These are phyloP conservation scores for Scolecobasidium constrictum DNA, from an alignment of 2,329 filamentous ascomycete species.

Conservation along the genomic window DNA sequence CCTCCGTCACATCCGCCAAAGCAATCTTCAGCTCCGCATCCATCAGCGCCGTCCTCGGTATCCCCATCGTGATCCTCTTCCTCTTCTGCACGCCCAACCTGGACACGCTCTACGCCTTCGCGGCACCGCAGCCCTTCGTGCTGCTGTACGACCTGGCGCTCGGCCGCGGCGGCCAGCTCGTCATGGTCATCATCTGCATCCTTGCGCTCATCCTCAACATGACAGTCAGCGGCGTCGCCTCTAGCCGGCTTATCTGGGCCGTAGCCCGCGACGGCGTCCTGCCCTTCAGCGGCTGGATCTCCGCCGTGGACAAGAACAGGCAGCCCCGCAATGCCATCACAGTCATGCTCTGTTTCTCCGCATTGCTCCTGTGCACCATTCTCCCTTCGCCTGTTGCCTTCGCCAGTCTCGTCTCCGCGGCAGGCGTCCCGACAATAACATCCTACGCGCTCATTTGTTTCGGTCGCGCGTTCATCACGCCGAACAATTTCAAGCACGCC, in stretches of 20 bases:
- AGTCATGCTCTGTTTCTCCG: slow-evolving; percentile 44
- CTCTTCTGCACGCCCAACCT: slow-evolving; percentile 47
- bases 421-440: slow-evolving; percentile 28
- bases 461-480: slow-evolving; percentile 26
- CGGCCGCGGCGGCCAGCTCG: slow-evolving; percentile 45
- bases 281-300: slow-evolving; percentile 48
- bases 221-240: slow-evolving; percentile 47
- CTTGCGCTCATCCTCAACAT: slow-evolving; percentile 43
- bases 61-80: slow-evolving; percentile 46
- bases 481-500: slow-evolving; percentile 23
- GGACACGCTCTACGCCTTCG: slow-evolving; percentile 41
- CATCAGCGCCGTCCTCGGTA: slow-evolving; percentile 44
- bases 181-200: slow-evolving; percentile 50
- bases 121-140: slow-evolving; percentile 48
- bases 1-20: slow-evolving; percentile 42
- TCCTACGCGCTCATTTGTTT: slow-evolving; percentile 24
- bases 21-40: slow-evolving; percentile 52
- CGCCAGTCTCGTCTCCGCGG: slow-evolving; percentile 26
- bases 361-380: slow-evolving; percentile 48
- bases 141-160: slow-evolving; percentile 46
- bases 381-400: slow-evolving; percentile 39
- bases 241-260: slow-evolving; percentile 51
- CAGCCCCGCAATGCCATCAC: slow-evolving; percentile 51
- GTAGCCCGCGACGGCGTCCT: slow-evolving; percentile 51
- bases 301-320: slow-evolving; percentile 39